Conservation (phyloP, 345 rosid genomes). For the Hibiscus syriacus region DNA sequence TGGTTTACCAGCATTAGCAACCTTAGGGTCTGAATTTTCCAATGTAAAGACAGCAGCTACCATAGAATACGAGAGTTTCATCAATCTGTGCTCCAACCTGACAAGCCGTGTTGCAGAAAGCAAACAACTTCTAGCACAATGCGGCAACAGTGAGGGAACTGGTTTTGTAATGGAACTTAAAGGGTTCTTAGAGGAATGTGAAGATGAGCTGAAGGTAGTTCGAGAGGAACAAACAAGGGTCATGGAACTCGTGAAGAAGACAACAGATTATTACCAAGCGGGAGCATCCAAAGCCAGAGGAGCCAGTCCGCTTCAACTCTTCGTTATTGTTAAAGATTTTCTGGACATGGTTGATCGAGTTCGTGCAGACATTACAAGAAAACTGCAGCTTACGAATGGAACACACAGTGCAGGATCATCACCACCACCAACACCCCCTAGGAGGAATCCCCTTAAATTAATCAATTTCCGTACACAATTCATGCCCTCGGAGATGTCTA, state of each 20-base stretch:
- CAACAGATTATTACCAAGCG: slow-evolving; percentile 72
- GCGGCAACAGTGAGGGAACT: slow-evolving; percentile 26
- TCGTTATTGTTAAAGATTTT: slow-evolving; percentile 69
- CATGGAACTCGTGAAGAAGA: slow-evolving; percentile 57
- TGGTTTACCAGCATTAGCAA: slow-evolving; percentile 46
- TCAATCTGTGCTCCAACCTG: slow-evolving; percentile 38
- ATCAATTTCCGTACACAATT: slow-evolving; percentile 38
- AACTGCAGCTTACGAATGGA: slow-evolving; percentile 34
- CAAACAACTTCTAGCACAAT: slow-evolving; percentile 22
- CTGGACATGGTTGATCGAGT: slow-evolving; percentile 76
- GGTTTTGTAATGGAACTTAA: slow-evolving; percentile 51
- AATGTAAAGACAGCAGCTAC: slow-evolving; percentile 61
- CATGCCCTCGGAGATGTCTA: slow-evolving; percentile 29
- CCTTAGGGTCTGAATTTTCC: slow-evolving; percentile 40
- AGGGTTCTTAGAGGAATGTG: slow-evolving; percentile 52
- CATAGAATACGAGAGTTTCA: slow-evolving; percentile 43
- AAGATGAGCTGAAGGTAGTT: slow-evolving; percentile 48
- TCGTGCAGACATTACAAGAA: slow-evolving; percentile 45
- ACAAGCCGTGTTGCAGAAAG: slow-evolving; percentile 36
- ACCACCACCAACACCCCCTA: slow-evolving; percentile 17
- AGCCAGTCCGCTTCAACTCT: slow-evolving; percentile 43
- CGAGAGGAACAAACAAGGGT: slow-evolving; percentile 50
- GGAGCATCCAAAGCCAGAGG: slow-evolving; percentile 42
- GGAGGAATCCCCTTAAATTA: neutral
- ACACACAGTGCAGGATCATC: slow-evolving; percentile 17